Evolutionary conservation across 164 flowering plant species (phyloP).

Genomic region (Brasenia schreberi): DNA sequence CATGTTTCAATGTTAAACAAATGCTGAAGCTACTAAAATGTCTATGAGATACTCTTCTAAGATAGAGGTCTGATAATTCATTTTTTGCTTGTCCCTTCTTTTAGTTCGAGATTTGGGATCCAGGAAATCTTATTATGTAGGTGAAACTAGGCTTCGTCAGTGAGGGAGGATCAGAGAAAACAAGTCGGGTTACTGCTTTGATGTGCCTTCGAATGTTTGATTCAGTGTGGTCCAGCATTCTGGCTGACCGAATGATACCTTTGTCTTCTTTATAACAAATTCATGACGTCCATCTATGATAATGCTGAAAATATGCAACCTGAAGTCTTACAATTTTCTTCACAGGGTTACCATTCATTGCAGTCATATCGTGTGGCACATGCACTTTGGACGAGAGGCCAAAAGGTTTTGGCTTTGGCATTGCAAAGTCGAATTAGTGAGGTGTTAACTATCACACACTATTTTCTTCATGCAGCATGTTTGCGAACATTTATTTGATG

Average conservation of each 20-base stretch:
- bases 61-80: too few relatives aligned
- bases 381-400: slow-evolving; percentile 69
- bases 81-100: too few relatives aligned
- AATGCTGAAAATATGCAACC: background rate
- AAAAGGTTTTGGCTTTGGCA: slow-evolving; percentile 64
- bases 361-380: slow-evolving; percentile 79
- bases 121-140: too few relatives aligned
- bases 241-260: background rate
- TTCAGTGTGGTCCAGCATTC: background rate
- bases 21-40: too few relatives aligned
- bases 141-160: too few relatives aligned
- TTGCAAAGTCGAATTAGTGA: slow-evolving; percentile 82
- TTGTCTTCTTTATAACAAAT: background rate
- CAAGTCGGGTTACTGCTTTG: too few relatives aligned
- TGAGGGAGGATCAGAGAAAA: too few relatives aligned
- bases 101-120: too few relatives aligned
- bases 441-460: slow-evolving; percentile 21
- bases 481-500: background rate
- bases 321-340: background rate
- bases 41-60: too few relatives aligned
- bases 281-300: background rate
- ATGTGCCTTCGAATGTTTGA: too few relatives aligned
- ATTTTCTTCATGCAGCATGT: background rate
- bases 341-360: slow-evolving; percentile 68
- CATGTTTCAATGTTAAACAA: too few relatives aligned